Evolutionary conservation across 2,329 filamentous ascomycete genomes (phyloP).

Genomic region (Pestalotiopsis sp.): DNA sequence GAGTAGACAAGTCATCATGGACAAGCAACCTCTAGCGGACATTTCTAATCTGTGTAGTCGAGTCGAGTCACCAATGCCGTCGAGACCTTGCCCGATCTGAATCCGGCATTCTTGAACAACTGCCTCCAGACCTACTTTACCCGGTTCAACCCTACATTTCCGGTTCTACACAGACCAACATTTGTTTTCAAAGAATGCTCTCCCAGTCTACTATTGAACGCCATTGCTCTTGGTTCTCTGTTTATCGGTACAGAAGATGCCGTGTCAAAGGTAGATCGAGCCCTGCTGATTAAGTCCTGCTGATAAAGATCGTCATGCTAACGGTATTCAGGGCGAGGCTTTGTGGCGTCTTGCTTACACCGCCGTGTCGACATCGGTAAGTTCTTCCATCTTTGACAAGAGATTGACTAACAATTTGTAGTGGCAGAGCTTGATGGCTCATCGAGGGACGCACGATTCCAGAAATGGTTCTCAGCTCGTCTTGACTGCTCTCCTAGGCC

Average conservation of each 20-base stretch:
- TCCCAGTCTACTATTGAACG: constrained; percentile 10
- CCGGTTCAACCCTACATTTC: constrained; percentile 6
- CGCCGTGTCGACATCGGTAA: constrained; percentile 9
- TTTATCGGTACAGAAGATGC: constrained; percentile 13
- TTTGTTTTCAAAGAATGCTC: constrained; percentile 12
- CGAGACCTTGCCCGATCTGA: constrained; percentile 10
- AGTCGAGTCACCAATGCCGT: constrained; percentile 10
- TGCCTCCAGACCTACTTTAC: constrained; percentile 12
- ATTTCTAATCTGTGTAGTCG: background rate
- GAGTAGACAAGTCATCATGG: background rate
- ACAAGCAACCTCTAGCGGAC: background rate
- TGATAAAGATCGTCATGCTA: background rate
- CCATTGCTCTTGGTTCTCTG: constrained; percentile 12
- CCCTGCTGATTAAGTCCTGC: background rate
- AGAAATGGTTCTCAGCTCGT: constrained; percentile 1
- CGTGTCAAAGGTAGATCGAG: constrained; percentile 6
- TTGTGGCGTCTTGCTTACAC: constrained; percentile 11
- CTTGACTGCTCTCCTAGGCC: constrained; percentile 11
- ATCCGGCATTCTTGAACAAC: constrained; percentile 8
- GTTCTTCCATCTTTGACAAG: background rate
- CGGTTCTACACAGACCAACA: constrained; percentile 7
- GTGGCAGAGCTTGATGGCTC: constrained; percentile 9
- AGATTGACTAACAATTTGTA: background rate
- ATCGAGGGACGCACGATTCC: constrained; percentile 3
- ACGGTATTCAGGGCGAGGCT: constrained; percentile 1